Evolutionary conservation across 352 stramenopile species (phyloP).

Genomic region (Phytophthora sojae): DNA sequence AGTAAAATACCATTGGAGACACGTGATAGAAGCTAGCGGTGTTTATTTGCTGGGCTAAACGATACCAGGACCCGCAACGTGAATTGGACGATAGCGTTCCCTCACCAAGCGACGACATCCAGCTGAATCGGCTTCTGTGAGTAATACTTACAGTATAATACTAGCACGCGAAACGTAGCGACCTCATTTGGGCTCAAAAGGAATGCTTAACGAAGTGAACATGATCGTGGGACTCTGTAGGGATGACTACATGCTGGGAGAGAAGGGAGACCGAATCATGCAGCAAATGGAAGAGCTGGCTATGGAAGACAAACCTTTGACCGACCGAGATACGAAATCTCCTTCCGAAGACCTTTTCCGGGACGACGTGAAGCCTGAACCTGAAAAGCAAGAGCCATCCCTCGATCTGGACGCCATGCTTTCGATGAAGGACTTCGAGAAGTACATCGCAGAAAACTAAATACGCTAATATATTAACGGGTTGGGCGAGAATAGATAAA

Average conservation of each 20-base stretch:
- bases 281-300: slow-evolving; percentile 56
- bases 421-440: slow-evolving; percentile 54
- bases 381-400: slow-evolving; percentile 10
- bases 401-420: slow-evolving; percentile 22
- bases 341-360: background rate
- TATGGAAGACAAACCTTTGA: slow-evolving; percentile 7
- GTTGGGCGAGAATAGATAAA: slow-evolving; percentile 38
- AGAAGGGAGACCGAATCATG: slow-evolving; percentile 55
- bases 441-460: slow-evolving; percentile 65
- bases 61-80: background rate
- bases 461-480: slow-evolving; percentile 36
- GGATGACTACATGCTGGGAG: slow-evolving; percentile 59
- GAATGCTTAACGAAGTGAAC: background rate
- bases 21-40: background rate
- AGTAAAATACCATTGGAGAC: background rate
- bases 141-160: background rate
- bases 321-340: background rate
- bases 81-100: slow-evolving; percentile 4
- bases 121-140: slow-evolving; percentile 55
- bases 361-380: background rate
- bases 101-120: slow-evolving; percentile 27
- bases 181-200: no score
- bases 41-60: background rate
- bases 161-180: background rate
- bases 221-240: slow-evolving; percentile 25